A percentile compares a stretch with the other conserved stretches of the same genome.
phyloP scores from a whole-genome alignment of 208 protist species.

The Porcisia deanei region DNA sequence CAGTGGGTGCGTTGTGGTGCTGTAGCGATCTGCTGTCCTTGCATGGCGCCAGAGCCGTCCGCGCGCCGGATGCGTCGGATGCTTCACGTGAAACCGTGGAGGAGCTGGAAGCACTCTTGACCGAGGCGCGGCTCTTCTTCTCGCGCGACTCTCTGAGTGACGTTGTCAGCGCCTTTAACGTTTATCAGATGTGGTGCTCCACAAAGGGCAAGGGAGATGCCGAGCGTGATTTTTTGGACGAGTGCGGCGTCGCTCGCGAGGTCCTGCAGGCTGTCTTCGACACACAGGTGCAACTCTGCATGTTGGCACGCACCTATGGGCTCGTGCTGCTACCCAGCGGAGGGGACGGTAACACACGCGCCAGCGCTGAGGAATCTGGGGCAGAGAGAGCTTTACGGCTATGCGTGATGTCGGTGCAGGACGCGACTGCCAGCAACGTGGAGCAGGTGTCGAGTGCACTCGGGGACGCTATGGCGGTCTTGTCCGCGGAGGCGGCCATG shows the following conservation, averaged over 20 bases:
- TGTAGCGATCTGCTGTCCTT: constrained; percentile 55
- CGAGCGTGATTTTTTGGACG: constrained; percentile 51
- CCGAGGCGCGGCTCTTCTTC: constrained; percentile 79
- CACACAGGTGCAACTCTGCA: constrained; percentile 33
- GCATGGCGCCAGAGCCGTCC: constrained; percentile 11
- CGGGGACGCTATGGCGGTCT: constrained; percentile 24
- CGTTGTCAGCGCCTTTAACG: constrained; percentile 60
- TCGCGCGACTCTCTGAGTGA: constrained; percentile 71
- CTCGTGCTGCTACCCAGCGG: neutral
- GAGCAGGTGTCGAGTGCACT: constrained; percentile 15
- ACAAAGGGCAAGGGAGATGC: constrained; percentile 22
- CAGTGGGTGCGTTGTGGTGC: constrained; percentile 68
- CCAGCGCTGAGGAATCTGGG: neutral
- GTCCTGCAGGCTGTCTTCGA: constrained; percentile 41
- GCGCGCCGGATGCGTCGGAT: constrained; percentile 16
- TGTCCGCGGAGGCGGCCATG: constrained; percentile 44
- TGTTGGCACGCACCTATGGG: constrained; percentile 11
- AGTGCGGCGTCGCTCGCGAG: constrained; percentile 47
- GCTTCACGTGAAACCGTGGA: constrained; percentile 14
- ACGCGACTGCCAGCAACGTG: neutral
- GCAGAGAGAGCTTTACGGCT: constrained; percentile 17
- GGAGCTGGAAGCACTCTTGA: constrained; percentile 44
- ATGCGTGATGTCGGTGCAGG: neutral
- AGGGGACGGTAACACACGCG: neutral
- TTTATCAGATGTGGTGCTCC: constrained; percentile 83